Evolutionary conservation across 2,329 filamentous ascomycete genomes (phyloP).

Genomic region (Paraphoma sp.): DNA sequence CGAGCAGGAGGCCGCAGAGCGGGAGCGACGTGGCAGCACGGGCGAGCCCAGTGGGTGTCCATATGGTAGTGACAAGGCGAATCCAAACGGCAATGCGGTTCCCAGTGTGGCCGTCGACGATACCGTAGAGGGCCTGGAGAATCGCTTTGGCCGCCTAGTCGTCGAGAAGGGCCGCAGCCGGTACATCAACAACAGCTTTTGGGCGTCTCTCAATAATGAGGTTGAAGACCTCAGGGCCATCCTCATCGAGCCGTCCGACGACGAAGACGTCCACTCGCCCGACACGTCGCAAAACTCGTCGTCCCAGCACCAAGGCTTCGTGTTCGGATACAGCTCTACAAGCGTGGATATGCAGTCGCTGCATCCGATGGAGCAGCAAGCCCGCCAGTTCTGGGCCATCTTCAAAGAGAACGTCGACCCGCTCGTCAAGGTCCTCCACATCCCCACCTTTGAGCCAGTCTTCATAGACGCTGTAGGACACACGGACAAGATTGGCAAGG

Average conservation of each 20-base stretch:
- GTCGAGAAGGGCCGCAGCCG: conserved; percentile 73
- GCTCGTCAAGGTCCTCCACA: conserved; percentile 73
- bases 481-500: conserved; percentile 64
- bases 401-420: conserved; percentile 79
- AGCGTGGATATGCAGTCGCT: conserved; percentile 69
- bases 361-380: conserved; percentile 69
- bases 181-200: conserved; percentile 80
- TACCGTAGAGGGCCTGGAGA: conserved; percentile 51
- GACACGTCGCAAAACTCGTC: conserved; percentile 42
- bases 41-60: conserved; percentile 13
- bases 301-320: conserved; percentile 72
- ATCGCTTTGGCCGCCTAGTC: conserved; percentile 71
- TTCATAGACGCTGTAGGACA: conserved; percentile 68
- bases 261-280: conserved; percentile 59
- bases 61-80: neutral
- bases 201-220: conserved; percentile 78
- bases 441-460: conserved; percentile 68
- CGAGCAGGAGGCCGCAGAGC: conserved; percentile 41
- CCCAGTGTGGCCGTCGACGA: conserved; percentile 36
- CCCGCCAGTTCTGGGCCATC: conserved; percentile 71
- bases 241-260: conserved; percentile 66
- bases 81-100: neutral
- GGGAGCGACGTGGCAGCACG: conserved; percentile 20
- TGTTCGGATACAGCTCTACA: conserved; percentile 76
- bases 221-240: conserved; percentile 69